Evolutionary conservation across 1,284 basidiomycete genomes (phyloP).

Genomic region (Neonothopanus nambi): DNA sequence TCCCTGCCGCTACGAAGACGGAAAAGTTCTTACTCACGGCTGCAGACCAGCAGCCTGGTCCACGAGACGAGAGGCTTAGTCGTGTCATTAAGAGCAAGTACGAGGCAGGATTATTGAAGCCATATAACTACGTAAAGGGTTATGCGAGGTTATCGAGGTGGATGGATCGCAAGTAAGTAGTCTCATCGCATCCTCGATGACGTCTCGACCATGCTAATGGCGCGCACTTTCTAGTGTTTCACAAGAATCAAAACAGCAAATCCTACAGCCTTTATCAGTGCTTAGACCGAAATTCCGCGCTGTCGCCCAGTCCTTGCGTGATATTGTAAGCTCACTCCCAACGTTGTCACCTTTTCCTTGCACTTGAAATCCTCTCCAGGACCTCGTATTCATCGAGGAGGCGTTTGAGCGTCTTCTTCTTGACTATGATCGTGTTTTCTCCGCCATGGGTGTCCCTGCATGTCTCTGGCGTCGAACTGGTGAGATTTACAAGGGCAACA

Average conservation of each 20-base stretch:
- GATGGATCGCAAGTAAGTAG: slow-evolving; percentile 86
- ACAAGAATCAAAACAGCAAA: slow-evolving; percentile 88
- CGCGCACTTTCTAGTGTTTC: slow-evolving; percentile 58
- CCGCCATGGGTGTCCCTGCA: slow-evolving; percentile 94
- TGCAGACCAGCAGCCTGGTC: slow-evolving; percentile 92
- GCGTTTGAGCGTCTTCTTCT: slow-evolving; percentile 94
- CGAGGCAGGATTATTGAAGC: slow-evolving; percentile 92
- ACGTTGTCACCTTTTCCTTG: slow-evolving; percentile 1
- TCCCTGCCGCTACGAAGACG: slow-evolving; percentile 11
- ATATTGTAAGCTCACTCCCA: slow-evolving; percentile 57
- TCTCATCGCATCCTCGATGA: background rate
- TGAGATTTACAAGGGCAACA: slow-evolving; percentile 97
- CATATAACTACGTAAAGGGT: slow-evolving; percentile 96
- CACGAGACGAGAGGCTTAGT: slow-evolving; percentile 87
- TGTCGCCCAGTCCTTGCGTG: slow-evolving; percentile 86
- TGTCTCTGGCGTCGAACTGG: slow-evolving; percentile 97
- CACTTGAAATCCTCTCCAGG: slow-evolving; percentile 40
- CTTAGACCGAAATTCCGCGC: slow-evolving; percentile 93
- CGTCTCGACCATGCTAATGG: slow-evolving; percentile 1
- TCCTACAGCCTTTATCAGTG: slow-evolving; percentile 86
- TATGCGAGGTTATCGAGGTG: slow-evolving; percentile 87
- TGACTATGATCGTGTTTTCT: slow-evolving; percentile 95
- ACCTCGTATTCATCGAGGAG: slow-evolving; percentile 97
- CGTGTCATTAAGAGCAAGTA: slow-evolving; percentile 96
- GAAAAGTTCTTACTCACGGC: slow-evolving; percentile 93